Base-by-base conservation (phyloP, 2,329 filamentous ascomycete genomes). In the Chaetomiaceae sp. region DNA sequence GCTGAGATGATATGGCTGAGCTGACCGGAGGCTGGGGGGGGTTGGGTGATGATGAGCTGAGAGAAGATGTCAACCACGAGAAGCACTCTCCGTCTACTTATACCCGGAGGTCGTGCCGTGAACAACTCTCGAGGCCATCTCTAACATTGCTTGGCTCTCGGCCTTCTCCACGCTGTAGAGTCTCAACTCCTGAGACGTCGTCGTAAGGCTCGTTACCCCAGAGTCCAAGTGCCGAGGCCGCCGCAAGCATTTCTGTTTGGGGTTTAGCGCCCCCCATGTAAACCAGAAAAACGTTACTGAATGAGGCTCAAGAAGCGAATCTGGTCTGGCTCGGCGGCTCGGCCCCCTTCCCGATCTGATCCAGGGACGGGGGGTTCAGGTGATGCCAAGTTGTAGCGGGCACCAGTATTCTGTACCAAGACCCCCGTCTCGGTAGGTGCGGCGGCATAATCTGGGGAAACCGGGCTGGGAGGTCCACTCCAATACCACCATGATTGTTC, bases 161-260 rank as follows among this genome's bases (percentile, higher is more conserved):
- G n/a, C 14, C 23, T 13, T 29, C 50, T 36, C 43, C 43, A 32
- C 27, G n/a, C 8, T 18, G 13, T n/a, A 16, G 20, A 14, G 14
- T 13, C 5, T 23, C 21, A 20, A 13, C n/a, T 34, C 43, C 43
- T 30, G 43, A 27, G 32, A 9, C 18, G 10, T 10, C 40, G 8
- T 7, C 8, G 30, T 6, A 16, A 36, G n/a, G 27, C 10, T 7
- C 9, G 10, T 5, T 36, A 32, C 18, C 20, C 34, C 14, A 20
- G 25, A n/a, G 20, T n/a, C n/a, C 37, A 48, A 46, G 14, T 43
- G 18, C 50, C 50, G 43, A 46, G 50, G 50, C 37, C 18, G 43
- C 44, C 50, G 50, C 50, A 53, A 53, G 38, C 43, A 43, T 47
- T 53, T 32, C 50, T 29, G 18, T 23, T 37, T 43, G 13, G 29